phyloP scores from a whole-genome alignment of 768 basidiomycete species.

The Pleurotus citrinopileatus region DNA sequence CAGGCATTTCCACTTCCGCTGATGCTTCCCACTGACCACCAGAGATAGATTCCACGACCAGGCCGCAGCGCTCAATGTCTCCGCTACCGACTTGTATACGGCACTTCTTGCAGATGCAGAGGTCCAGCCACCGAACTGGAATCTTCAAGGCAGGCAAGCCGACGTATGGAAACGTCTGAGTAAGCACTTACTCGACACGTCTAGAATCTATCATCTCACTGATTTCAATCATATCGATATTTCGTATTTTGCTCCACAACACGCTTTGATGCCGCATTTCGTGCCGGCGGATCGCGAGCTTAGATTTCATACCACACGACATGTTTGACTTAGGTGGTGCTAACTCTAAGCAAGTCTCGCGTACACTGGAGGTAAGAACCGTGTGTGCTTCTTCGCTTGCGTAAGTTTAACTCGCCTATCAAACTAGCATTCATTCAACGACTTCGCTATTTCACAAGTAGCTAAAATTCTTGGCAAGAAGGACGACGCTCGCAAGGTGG shows the following conservation, averaged over 20 bases:
- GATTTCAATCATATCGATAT: neutral
- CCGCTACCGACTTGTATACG: slow-evolving; percentile 46
- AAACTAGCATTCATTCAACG: slow-evolving; percentile 60
- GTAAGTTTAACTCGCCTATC: slow-evolving; percentile 2
- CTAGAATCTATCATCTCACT: too few species aligned
- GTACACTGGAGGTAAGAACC: slow-evolving; percentile 50
- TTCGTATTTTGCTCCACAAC: neutral
- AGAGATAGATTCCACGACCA: slow-evolving; percentile 47
- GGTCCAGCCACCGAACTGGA: slow-evolving; percentile 55
- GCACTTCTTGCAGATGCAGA: slow-evolving; percentile 62
- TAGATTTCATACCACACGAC: slow-evolving; percentile 40
- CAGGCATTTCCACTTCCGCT: slow-evolving; percentile 13
- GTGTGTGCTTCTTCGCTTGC: neutral
- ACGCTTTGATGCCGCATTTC: neutral
- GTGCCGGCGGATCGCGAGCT: neutral
- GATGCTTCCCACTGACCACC: neutral
- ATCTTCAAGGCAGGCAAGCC: slow-evolving; percentile 58
- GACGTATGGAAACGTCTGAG: slow-evolving; percentile 54
- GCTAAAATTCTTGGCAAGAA: slow-evolving; percentile 50
- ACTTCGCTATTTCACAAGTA: slow-evolving; percentile 65
- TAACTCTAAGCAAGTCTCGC: slow-evolving; percentile 59
- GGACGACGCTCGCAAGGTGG: slow-evolving; percentile 49
- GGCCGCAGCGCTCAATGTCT: slow-evolving; percentile 44
- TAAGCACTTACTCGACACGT: slow-evolving; percentile 17
- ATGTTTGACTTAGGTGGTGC: slow-evolving; percentile 46